Evolutionary conservation across 495 filamentous ascomycete species (phyloP).

Genomic region (Neurospora sublineolata): DNA sequence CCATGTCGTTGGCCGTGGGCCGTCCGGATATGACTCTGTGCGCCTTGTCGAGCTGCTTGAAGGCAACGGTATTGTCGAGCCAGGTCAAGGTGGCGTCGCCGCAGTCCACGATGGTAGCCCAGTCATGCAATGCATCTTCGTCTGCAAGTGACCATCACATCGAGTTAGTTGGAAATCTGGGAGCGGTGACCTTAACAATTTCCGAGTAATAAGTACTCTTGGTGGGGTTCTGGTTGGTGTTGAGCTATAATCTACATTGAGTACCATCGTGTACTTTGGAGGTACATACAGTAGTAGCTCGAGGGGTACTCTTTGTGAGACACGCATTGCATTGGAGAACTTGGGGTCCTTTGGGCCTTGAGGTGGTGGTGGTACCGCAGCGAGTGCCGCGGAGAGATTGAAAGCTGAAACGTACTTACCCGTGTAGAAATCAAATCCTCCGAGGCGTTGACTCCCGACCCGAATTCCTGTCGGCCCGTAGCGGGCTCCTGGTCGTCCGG

Average conservation of each 20-base stretch:
- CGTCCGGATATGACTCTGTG: constrained; percentile 28
- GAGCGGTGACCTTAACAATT: background rate
- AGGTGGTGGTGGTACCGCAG: background rate
- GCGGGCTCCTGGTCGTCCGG: constrained; percentile 57
- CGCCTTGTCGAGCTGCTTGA: constrained; percentile 63
- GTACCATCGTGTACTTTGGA: background rate
- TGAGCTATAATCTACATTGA: background rate
- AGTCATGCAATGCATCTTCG: constrained; percentile 1
- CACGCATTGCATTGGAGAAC: background rate
- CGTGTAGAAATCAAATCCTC: constrained; percentile 21
- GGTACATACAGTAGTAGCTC: background rate
- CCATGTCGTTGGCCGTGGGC: constrained; percentile 19
- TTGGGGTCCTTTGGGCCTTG: background rate
- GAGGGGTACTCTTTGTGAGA: background rate
- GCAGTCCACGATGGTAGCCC: constrained; percentile 50
- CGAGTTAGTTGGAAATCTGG: background rate
- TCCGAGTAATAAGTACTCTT: background rate
- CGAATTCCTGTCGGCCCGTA: constrained; percentile 76
- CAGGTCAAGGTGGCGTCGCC: constrained; percentile 62
- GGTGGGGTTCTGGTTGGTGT: background rate
- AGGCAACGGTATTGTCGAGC: constrained; percentile 61
- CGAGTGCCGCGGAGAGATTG: background rate
- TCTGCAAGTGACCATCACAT: background rate
- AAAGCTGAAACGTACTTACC: constrained; percentile 9
- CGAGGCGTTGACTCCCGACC: constrained; percentile 42